Percentiles rank a stretch among this genome's conserved stretches.
Evolutionary conservation across 2,329 filamentous ascomycete genomes (phyloP).

Genomic region (Mycosphaerelloides madeirae): DNA sequence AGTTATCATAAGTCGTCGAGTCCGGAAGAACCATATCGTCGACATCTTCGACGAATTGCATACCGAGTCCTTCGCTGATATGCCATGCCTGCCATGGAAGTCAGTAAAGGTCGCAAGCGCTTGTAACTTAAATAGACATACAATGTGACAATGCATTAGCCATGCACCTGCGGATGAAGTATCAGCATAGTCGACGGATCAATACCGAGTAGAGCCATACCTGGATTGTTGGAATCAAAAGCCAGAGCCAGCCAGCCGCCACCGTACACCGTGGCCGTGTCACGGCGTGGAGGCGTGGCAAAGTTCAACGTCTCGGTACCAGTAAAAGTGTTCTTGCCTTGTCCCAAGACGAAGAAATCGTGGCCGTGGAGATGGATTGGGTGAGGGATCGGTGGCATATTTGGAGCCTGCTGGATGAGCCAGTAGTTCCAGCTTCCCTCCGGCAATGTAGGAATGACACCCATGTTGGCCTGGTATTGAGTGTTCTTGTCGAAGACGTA

Average conservation of each 20-base stretch:
- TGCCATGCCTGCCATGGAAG: conserved; percentile 7
- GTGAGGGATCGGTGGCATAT: conserved; percentile 11
- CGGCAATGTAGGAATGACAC: conserved; percentile 39
- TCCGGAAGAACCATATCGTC: conserved; percentile 4
- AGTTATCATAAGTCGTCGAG: not conserved
- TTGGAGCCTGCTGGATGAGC: conserved; percentile 34
- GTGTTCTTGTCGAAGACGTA: conserved; percentile 41
- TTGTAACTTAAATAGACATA: not conserved
- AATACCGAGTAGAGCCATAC: conserved; percentile 18
- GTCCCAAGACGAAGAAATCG: conserved; percentile 30
- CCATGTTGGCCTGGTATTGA: conserved; percentile 36
- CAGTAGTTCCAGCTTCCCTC: conserved; percentile 28
- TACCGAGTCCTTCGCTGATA: conserved; percentile 7
- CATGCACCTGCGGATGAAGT: not conserved
- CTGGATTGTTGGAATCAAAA: conserved; percentile 50
- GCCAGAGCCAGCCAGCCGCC: conserved; percentile 46
- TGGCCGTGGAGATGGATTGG: conserved; percentile 28
- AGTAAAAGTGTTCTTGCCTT: conserved; percentile 23
- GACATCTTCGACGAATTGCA: conserved; percentile 6
- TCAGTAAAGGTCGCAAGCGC: not conserved
- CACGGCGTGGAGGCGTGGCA: conserved; percentile 44
- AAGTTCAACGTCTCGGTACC: conserved; percentile 29
- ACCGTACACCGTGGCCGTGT: conserved; percentile 42
- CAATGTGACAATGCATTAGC: conserved; percentile 8
- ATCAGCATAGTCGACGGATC: too few species aligned